Evolutionary conservation across 1,139 yeast species (phyloP), one percentile per base, ranked within the genome.

Genomic region (Waltiozyma solani): DNA sequence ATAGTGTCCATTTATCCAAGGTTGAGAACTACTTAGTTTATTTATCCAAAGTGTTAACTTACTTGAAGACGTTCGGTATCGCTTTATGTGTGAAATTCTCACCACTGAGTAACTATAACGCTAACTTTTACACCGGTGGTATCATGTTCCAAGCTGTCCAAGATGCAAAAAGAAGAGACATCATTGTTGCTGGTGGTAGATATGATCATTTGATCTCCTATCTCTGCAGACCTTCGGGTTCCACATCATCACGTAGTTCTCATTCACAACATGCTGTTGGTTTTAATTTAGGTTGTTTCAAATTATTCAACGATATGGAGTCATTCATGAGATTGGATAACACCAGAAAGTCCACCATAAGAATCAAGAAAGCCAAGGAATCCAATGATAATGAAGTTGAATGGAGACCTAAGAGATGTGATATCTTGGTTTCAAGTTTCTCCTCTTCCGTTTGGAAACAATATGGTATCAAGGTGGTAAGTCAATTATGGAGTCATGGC

Each of bases 101-200:
- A 0, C 96, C 97, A 0, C 67, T 91, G 57, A 75, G 89, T 51
- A 86, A 85, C 50, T 85, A 85, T 58, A 86, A 86, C 50, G 73
- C 80, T 34, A 71, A 77, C 20, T 89, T 86, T 54, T 91, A 87
- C 55, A 64, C 68, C 27, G 78, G 78, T 20, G 95, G 95, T 0
- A 62, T 89, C 2, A 86, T 91, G 94, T 91, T 89, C 54, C 95
- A 86, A 52, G 87, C 83, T 0, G 73, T 86, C 1, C 73, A 76
- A 49, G 82, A 82, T 42, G 73, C 67, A 58, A 60, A 43, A 30
- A 58, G 65, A 44, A 58, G 58, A 35, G 52, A 49, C 68, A 77
- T 89, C 33, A 62, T 85, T 33, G 93, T 93, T 12, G 91, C 94
- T 1, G 98, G 98, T 35, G 98, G 98, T 2, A 65, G 98, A 37